Percentiles rank a stretch among this genome's conserved stretches.
Conservation (phyloP, 768 basidiomycete genomes). For the Lentinula raphanica region DNA sequence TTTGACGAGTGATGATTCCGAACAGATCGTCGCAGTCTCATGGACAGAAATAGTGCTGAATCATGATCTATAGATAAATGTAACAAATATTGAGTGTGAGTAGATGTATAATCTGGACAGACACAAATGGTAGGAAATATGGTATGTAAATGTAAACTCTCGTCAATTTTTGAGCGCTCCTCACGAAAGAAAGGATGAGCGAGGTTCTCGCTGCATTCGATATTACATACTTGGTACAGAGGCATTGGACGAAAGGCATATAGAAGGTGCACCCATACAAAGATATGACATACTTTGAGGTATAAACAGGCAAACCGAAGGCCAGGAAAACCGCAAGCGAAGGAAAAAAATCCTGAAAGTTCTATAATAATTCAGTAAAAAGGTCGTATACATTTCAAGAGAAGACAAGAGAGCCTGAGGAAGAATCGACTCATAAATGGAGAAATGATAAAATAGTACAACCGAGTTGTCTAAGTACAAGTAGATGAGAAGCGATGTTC, state of each 20-base stretch:
- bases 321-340: not conserved
- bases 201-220: too few species aligned
- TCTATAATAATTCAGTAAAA: not conserved
- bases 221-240: not conserved
- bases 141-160: too few species aligned
- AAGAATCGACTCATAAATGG: not conserved
- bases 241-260: not conserved
- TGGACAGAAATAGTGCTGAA: not conserved
- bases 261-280: not conserved
- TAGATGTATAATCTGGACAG: too few species aligned
- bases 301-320: too few species aligned
- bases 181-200: too few species aligned
- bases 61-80: too few species aligned
- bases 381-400: not conserved
- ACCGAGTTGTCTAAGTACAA: not conserved
- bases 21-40: not conserved
- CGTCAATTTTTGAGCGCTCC: too few species aligned
- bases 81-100: too few species aligned
- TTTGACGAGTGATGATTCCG: conserved; percentile 56
- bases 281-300: not conserved
- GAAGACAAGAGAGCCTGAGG: not conserved
- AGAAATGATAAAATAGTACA: not conserved
- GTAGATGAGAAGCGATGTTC: not conserved
- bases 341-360: not conserved
- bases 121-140: too few species aligned